Base-by-base conservation (phyloP, 2,329 filamentous ascomycete species). In the Neophaeococcomyces mojaviensis region DNA sequence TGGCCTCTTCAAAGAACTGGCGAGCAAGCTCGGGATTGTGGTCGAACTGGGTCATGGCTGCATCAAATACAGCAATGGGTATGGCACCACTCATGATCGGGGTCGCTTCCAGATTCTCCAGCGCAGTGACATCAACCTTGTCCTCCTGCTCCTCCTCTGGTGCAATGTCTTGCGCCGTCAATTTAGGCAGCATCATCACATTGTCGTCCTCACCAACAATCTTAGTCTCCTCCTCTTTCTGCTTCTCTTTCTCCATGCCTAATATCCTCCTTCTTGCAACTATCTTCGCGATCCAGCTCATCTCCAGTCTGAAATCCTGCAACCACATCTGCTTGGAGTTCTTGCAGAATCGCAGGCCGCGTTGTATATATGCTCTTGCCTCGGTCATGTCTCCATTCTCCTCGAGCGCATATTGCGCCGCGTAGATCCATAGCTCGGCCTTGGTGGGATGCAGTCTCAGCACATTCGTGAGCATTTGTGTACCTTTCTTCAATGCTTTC, bases 31-130 rank as follows among this genome's bases (percentile, higher is more conserved):
- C 68, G 1, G 80, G 66, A 49, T 77, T 78, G 2, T 82, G 80
- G 54, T 85, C 81, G 43, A 84, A 77, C 58, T 95, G 82, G 63
- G 84, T 87, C 68, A 81, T 81, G 4, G 88, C 83, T 18, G 87
- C 80, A 59, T 95, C 88, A 60, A 95, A 96, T 39, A 98, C 86
- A 32, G 90, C 88, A 46, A 88, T 77, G 2, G 92, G 89, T 55
- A 98, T 95, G 13, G 88, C 92, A n/a, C 92, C 92, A 49, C 85
- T 86, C 52, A 96, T 74, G 8, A 88, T 88, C 3, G 90, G 88
- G 39, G 88, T 90, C 47, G 74, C 70, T 31, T 77, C 76, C 13
- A 85, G 67, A 50, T 79, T 80, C 59, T 84, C 73, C 52, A 94
- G 69, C 44, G 73, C 72, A 55, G 70, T 64, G 51, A 71, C 54